Percentiles rank a stretch among this genome's conserved stretches.
These are phyloP conservation scores for Hypocreales sp. DNA, from an alignment of 2,329 filamentous ascomycete genomes.

Conservation along the genomic window DNA sequence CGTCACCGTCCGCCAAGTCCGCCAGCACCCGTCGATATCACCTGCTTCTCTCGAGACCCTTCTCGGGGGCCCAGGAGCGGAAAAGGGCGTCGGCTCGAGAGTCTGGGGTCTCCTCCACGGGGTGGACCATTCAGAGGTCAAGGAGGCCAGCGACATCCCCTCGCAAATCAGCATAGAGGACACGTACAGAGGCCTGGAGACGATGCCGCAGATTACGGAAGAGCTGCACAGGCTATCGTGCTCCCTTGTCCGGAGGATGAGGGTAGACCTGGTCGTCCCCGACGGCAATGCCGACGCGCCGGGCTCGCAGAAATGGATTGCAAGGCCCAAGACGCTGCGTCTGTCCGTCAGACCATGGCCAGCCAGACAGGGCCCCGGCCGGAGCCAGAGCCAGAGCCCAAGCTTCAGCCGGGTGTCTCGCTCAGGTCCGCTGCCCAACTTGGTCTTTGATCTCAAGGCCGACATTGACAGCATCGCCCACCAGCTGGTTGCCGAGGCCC, in stretches of 20 bases:
- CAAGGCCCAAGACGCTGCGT: constrained; percentile 66
- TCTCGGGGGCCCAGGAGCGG: constrained; percentile 52
- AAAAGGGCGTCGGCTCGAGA: constrained; percentile 54
- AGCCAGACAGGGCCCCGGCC: constrained; percentile 18
- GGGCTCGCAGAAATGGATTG: constrained; percentile 46
- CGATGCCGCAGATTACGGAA: constrained; percentile 43
- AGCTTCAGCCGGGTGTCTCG: constrained; percentile 57
- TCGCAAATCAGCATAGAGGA: constrained; percentile 92
- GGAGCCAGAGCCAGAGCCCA: constrained; percentile 35
- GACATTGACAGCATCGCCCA: constrained; percentile 45
- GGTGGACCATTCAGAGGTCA: constrained; percentile 60
- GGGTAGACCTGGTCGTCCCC: constrained; percentile 51
- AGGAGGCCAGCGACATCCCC: constrained; percentile 54
- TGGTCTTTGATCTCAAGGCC: constrained; percentile 51
- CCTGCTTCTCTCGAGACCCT: constrained; percentile 50
- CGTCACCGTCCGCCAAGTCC: constrained; percentile 51
- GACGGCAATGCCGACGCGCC: constrained; percentile 20
- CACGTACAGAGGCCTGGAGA: constrained; percentile 62
- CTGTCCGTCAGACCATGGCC: constrained; percentile 55
- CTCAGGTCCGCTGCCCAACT: constrained; percentile 57
- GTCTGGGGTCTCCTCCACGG: constrained; percentile 73
- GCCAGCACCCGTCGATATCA: constrained; percentile 46
- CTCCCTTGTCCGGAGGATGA: constrained; percentile 66
- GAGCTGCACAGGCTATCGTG: constrained; percentile 54
- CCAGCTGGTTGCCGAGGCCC: constrained; percentile 50